Conservation (phyloP, 1,139 yeast genomes). For the Waltiozyma sp. region DNA sequence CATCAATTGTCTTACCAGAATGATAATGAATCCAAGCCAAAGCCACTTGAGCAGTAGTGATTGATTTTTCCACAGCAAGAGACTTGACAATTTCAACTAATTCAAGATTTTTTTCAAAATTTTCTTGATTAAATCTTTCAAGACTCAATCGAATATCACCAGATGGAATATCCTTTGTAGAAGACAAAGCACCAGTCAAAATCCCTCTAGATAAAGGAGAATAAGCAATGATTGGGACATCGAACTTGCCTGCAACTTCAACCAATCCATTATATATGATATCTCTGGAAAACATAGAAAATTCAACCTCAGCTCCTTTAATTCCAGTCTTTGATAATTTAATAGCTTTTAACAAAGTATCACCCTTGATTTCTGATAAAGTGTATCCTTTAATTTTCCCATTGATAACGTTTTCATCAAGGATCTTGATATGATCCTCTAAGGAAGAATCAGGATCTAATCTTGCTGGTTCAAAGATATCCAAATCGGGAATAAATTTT, state of each 20-base stretch:
- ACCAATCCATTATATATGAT: constrained; percentile 51
- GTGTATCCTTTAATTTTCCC: constrained; percentile 60
- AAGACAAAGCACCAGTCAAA: constrained; percentile 50
- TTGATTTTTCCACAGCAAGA: constrained; percentile 32
- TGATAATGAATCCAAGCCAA: constrained; percentile 54
- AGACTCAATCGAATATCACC: constrained; percentile 44
- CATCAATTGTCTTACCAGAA: constrained; percentile 27
- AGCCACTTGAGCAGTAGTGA: constrained; percentile 59
- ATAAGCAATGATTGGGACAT: constrained; percentile 65
- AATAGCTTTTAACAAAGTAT: constrained; percentile 46
- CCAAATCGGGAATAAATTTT: constrained; percentile 33
- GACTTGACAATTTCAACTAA: constrained; percentile 32
- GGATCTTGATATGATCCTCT: constrained; percentile 37
- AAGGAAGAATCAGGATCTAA: constrained; percentile 40
- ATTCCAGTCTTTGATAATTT: constrained; percentile 32
- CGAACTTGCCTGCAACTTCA: constrained; percentile 38
- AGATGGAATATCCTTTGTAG: constrained; percentile 33
- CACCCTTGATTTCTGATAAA: constrained; percentile 58
- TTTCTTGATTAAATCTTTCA: constrained; percentile 53
- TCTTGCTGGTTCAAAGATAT: constrained; percentile 62
- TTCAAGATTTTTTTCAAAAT: constrained; percentile 36
- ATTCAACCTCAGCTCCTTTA: constrained; percentile 64
- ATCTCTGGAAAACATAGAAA: constrained; percentile 56
- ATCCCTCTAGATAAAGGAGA: constrained; percentile 79
- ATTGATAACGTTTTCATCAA: constrained; percentile 38